These are phyloP conservation scores for Croton setiger DNA, from an alignment of 441 rosid species.

Conservation along the genomic window DNA sequence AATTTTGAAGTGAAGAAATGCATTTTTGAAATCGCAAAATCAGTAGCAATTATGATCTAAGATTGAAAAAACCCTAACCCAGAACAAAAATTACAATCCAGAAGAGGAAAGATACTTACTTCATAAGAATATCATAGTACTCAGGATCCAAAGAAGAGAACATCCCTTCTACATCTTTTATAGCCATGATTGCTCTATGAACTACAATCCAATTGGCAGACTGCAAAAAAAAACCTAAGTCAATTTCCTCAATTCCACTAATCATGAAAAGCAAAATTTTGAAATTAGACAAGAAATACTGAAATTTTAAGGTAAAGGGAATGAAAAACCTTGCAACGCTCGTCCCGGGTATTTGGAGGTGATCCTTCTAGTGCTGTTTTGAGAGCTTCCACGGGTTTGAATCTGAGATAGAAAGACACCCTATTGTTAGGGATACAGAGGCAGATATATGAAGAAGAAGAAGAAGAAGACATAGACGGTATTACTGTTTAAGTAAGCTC, in stretches of 20 bases:
- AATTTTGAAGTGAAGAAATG: background rate
- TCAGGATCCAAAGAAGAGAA: slow-evolving; percentile 69
- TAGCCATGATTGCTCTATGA: slow-evolving; percentile 89
- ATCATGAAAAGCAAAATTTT: background rate
- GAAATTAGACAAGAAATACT: no score
- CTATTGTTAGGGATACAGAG: background rate
- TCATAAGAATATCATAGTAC: slow-evolving; percentile 95
- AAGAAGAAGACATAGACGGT: background rate
- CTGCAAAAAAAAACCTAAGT: slow-evolving; percentile 33
- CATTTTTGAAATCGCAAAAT: no score
- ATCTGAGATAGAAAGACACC: slow-evolving; percentile 27
- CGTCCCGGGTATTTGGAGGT: slow-evolving; percentile 67
- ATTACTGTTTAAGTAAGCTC: slow-evolving; percentile 80
- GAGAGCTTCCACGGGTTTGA: slow-evolving; percentile 75
- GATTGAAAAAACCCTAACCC: background rate
- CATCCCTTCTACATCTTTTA: slow-evolving; percentile 85
- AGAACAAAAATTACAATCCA: no score
- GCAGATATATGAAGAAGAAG: background rate
- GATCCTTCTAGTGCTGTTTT: slow-evolving; percentile 92
- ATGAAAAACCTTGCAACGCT: slow-evolving; percentile 83
- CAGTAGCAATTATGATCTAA: background rate
- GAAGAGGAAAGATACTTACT: slow-evolving; percentile 40
- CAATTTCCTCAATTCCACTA: background rate
- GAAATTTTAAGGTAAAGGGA: no score
- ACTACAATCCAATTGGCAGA: slow-evolving; percentile 90